These are phyloP conservation scores for Paralagenidium karlingii DNA, from an alignment of 352 stramenopile genomes.

Conservation along the genomic window DNA sequence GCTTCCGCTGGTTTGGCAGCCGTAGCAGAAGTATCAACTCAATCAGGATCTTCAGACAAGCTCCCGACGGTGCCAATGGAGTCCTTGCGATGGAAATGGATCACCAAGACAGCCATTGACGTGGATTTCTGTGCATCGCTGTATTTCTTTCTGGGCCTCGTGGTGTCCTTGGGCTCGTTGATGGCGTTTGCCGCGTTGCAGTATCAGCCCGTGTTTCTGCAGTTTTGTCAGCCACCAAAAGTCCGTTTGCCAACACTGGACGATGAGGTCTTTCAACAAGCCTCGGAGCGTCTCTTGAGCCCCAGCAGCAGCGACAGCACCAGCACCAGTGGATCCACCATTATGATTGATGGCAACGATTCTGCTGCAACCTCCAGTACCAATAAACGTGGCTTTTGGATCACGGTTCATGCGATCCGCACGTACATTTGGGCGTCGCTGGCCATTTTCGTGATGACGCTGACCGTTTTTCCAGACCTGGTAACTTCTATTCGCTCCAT, in stretches of 20 bases:
- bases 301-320: no score
- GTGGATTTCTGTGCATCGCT: constrained; percentile 53
- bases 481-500: constrained; percentile 57
- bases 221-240: no score
- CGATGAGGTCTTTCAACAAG: no score
- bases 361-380: constrained; percentile 8
- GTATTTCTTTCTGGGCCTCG: constrained; percentile 69
- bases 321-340: not conserved
- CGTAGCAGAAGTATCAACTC: not conserved
- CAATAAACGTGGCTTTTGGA: constrained; percentile 13
- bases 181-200: constrained; percentile 39
- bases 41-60: no score
- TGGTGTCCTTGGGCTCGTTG: constrained; percentile 38
- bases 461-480: constrained; percentile 62
- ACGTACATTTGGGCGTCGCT: constrained; percentile 49
- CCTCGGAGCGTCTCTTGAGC: no score
- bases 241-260: no score
- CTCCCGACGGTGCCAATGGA: no score
- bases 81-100: no score
- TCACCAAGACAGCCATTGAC: no score
- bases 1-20: not conserved
- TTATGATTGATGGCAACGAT: not conserved
- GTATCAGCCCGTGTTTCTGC: no score
- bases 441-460: constrained; percentile 62
- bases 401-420: constrained; percentile 20